Evolutionary conservation across 345 rosid species (phyloP).

Genomic region (Physaria fendleri): DNA sequence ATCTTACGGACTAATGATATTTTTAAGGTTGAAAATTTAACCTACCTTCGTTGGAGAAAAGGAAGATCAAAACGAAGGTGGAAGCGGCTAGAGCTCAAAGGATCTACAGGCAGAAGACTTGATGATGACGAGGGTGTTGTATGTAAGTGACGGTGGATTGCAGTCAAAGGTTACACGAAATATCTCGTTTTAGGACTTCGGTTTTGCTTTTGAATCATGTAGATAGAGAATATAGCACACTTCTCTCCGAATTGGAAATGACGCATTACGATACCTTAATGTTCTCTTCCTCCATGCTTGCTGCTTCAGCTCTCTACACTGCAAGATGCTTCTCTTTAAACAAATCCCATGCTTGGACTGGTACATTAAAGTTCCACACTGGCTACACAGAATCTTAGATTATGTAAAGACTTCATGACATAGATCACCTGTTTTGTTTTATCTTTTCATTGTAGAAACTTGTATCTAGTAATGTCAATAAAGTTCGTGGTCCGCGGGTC

Average conservation of each 20-base stretch:
- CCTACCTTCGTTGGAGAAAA: no score
- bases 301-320: constrained; percentile 88
- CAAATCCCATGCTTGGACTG: constrained; percentile 60
- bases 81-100: no score
- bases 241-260: constrained; percentile 72
- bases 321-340: constrained; percentile 67
- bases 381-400: constrained; percentile 61
- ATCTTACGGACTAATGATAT: no score
- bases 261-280: constrained; percentile 48
- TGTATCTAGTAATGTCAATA: no score
- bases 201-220: constrained; percentile 5
- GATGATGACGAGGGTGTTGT: no score
- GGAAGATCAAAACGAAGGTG: no score
- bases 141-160: no score
- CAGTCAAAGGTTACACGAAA: no score
- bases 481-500: no score
- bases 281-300: constrained; percentile 60
- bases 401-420: constrained; percentile 34
- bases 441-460: background rate
- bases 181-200: no score
- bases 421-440: background rate
- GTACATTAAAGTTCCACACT: constrained; percentile 60
- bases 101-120: no score
- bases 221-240: constrained; percentile 70
- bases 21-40: no score